These are phyloP conservation scores for Paulownia fortunei DNA, from an alignment of 257 asterid species.

Conservation along the genomic window DNA sequence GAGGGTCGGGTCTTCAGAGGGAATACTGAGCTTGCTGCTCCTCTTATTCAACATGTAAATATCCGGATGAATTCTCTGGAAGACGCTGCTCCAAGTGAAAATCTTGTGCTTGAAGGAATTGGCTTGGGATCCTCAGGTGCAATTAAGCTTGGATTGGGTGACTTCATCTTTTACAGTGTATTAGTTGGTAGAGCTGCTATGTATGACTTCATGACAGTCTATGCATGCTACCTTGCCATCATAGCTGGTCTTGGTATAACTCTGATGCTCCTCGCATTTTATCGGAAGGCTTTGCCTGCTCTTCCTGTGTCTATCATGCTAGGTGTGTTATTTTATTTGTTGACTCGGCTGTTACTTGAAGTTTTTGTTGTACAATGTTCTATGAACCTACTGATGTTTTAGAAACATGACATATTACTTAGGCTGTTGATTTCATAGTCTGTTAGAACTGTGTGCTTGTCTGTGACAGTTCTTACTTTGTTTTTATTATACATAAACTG, in stretches of 20 bases:
- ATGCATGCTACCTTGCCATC: constrained; percentile 96
- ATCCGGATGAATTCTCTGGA: constrained; percentile 54
- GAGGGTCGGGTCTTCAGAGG: constrained; percentile 45
- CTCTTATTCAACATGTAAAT: constrained; percentile 69
- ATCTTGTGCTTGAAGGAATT: constrained; percentile 73
- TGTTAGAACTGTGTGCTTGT: background rate
- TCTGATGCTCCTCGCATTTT: constrained; percentile 80
- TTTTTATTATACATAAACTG: constrained; percentile 7
- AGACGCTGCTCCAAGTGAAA: constrained; percentile 45
- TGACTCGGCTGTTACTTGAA: constrained; percentile 87
- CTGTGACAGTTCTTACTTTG: background rate
- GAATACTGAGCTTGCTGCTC: constrained; percentile 73
- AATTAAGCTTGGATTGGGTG: constrained; percentile 94
- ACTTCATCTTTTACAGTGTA: constrained; percentile 93
- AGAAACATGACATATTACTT: constrained; percentile 33
- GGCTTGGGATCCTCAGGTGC: constrained; percentile 96
- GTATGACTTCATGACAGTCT: constrained; percentile 94
- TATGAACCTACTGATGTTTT: constrained; percentile 83
- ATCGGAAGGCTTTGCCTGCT: constrained; percentile 96
- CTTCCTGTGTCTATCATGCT: constrained; percentile 85
- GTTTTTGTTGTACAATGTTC: constrained; percentile 88
- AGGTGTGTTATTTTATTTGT: constrained; percentile 85
- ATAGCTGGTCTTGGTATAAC: constrained; percentile 94
- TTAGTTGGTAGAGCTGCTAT: constrained; percentile 96
- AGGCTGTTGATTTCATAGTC: constrained; percentile 20